Conservation (phyloP, 2,329 filamentous ascomycete genomes). For the Hypoxylon sp. region DNA sequence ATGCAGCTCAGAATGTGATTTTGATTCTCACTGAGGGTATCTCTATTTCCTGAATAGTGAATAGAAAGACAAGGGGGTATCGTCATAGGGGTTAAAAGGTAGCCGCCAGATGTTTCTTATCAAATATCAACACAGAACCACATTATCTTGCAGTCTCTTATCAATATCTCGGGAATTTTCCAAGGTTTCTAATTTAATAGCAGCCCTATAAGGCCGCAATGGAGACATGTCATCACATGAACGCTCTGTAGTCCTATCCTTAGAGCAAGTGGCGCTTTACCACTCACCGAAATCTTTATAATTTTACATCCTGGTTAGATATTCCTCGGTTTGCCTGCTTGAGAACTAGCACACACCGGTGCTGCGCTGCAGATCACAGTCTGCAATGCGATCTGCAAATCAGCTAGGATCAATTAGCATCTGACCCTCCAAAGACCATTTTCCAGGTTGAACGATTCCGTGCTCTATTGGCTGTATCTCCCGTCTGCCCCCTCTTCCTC, state of each 20-base stretch:
- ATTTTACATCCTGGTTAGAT: not conserved
- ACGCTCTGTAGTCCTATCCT: not conserved
- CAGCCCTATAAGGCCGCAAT: not conserved
- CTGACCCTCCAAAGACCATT: not conserved
- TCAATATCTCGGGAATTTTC: not conserved
- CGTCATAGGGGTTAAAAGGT: not conserved
- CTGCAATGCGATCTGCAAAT: conserved; percentile 1
- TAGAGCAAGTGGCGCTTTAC: not conserved
- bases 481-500: not conserved
- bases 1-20: not conserved
- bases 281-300: not conserved
- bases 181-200: not conserved
- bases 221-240: not conserved
- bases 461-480: not conserved
- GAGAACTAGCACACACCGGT: not conserved
- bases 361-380: not conserved
- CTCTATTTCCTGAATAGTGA: not conserved
- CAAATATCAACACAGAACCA: not conserved
- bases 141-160: not conserved
- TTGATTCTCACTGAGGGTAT: not conserved
- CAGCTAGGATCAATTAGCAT: not conserved
- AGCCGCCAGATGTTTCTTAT: not conserved
- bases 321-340: not conserved
- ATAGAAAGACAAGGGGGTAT: not conserved
- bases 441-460: not conserved